Evolutionary conservation across 2,329 filamentous ascomycete genomes (phyloP).

Genomic region (Colletotrichum lindemuthianum): DNA sequence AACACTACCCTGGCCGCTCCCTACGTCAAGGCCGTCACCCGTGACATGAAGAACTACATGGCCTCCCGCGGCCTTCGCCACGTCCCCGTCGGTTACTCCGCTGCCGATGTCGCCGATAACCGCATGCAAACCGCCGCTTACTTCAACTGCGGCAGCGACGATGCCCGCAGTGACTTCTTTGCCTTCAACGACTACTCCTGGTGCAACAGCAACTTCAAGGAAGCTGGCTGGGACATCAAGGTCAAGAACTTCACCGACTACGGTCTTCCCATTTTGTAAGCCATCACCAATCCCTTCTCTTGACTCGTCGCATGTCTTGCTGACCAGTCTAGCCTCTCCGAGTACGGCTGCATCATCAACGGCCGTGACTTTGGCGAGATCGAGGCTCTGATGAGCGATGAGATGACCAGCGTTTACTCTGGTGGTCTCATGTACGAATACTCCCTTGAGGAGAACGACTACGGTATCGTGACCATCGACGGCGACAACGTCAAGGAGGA

Average conservation of each 20-base stretch:
- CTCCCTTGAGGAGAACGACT: slow-evolving; percentile 80
- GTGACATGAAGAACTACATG: slow-evolving; percentile 80
- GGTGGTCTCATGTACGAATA: slow-evolving; percentile 98
- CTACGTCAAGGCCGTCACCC: slow-evolving; percentile 81
- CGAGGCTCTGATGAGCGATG: slow-evolving; percentile 76
- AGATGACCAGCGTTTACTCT: slow-evolving; percentile 93
- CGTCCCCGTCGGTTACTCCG: slow-evolving; percentile 80
- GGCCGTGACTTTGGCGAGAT: slow-evolving; percentile 85
- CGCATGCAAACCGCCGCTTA: slow-evolving; percentile 87
- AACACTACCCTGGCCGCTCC: slow-evolving; percentile 73
- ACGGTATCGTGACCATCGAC: slow-evolving; percentile 78
- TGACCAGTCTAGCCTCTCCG: slow-evolving; percentile 70
- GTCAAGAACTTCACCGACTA: slow-evolving; percentile 89
- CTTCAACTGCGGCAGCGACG: slow-evolving; percentile 91
- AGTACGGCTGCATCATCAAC: slow-evolving; percentile 90
- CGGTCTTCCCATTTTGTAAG: slow-evolving; percentile 83
- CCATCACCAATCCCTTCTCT: slow-evolving; percentile 13
- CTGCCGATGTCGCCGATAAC: slow-evolving; percentile 85
- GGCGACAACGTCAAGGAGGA: slow-evolving; percentile 65
- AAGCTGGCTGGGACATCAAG: slow-evolving; percentile 87
- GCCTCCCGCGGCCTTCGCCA: slow-evolving; percentile 68
- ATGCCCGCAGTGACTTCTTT: slow-evolving; percentile 88
- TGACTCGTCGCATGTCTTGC: neutral
- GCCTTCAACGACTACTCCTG: slow-evolving; percentile 92
- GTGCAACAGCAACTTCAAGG: slow-evolving; percentile 77